These are phyloP conservation scores for Lasiodiplodia gonubiensis DNA, from an alignment of 2,329 filamentous ascomycete species.

Conservation along the genomic window DNA sequence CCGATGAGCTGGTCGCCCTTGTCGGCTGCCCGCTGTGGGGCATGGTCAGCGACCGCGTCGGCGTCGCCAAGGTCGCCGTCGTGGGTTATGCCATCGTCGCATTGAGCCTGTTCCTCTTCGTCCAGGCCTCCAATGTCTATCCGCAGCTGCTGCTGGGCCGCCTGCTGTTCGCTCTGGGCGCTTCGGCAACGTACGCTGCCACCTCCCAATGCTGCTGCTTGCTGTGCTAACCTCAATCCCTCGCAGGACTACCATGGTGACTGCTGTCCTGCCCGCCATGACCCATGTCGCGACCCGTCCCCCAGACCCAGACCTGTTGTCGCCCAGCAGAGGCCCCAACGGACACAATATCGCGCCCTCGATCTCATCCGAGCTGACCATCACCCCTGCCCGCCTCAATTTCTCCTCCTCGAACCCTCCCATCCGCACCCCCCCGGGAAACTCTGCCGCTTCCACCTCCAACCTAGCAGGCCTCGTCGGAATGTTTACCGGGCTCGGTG, in stretches of 20 bases:
- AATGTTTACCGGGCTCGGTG: slow-evolving; percentile 89
- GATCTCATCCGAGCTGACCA: slow-evolving; percentile 75
- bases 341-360: slow-evolving; percentile 68
- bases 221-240: slow-evolving; percentile 11
- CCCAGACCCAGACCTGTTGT: slow-evolving; percentile 36
- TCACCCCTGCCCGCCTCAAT: slow-evolving; percentile 65
- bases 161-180: slow-evolving; percentile 87
- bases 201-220: neutral
- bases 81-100: slow-evolving; percentile 84
- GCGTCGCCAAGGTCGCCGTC: slow-evolving; percentile 69
- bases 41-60: slow-evolving; percentile 75
- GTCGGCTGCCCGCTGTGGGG: slow-evolving; percentile 83
- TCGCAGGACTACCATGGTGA: slow-evolving; percentile 86
- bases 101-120: slow-evolving; percentile 76
- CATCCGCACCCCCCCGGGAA: slow-evolving; percentile 58
- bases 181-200: slow-evolving; percentile 73
- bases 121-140: slow-evolving; percentile 86
- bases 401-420: slow-evolving; percentile 34
- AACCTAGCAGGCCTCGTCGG: slow-evolving; percentile 88
- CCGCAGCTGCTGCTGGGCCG: slow-evolving; percentile 85
- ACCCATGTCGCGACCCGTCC: slow-evolving; percentile 45
- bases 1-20: slow-evolving; percentile 80
- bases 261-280: slow-evolving; percentile 83
- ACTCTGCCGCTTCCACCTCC: slow-evolving; percentile 54
- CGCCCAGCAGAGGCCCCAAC: slow-evolving; percentile 39